Evolutionary conservation across 768 basidiomycete genomes (phyloP).

Genomic region (Suillus tomentosus): DNA sequence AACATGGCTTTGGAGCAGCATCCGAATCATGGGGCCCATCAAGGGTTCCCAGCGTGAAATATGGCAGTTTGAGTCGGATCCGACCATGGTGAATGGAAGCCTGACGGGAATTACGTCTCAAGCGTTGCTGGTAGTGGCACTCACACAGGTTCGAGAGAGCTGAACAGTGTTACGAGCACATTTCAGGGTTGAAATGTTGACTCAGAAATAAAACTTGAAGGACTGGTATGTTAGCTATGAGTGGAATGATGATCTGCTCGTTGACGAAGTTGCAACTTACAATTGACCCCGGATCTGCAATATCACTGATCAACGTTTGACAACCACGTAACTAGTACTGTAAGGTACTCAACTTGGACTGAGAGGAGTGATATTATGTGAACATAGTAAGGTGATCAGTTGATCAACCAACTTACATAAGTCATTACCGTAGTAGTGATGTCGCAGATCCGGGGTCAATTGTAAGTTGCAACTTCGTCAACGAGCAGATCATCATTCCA

Average conservation of each 20-base stretch:
- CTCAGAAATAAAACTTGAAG: too few relatives aligned
- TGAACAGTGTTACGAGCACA: background rate
- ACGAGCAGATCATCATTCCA: background rate
- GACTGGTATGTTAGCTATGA: background rate
- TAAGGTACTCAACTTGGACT: background rate
- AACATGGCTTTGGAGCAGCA: background rate
- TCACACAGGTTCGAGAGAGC: background rate
- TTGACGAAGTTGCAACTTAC: background rate
- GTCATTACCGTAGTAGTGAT: too few relatives aligned
- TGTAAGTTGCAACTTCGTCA: too few relatives aligned
- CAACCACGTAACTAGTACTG: background rate
- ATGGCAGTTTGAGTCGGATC: background rate
- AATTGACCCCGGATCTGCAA: background rate
- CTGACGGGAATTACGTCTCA: background rate
- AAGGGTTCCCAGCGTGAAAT: background rate
- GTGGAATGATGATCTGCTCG: background rate
- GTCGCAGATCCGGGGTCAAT: too few relatives aligned
- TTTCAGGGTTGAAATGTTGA: background rate
- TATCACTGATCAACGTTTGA: background rate
- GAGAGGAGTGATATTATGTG: too few relatives aligned
- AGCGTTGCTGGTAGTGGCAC: background rate
- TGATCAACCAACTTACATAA: too few relatives aligned
- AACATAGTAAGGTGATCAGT: too few relatives aligned
- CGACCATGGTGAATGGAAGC: background rate
- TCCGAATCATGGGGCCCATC: too few relatives aligned